A percentile compares a stretch with the other conserved stretches of the same genome.
phyloP scores from a whole-genome alignment of 352 stramenopile genomes.

The Phytopythium mirpurense region DNA sequence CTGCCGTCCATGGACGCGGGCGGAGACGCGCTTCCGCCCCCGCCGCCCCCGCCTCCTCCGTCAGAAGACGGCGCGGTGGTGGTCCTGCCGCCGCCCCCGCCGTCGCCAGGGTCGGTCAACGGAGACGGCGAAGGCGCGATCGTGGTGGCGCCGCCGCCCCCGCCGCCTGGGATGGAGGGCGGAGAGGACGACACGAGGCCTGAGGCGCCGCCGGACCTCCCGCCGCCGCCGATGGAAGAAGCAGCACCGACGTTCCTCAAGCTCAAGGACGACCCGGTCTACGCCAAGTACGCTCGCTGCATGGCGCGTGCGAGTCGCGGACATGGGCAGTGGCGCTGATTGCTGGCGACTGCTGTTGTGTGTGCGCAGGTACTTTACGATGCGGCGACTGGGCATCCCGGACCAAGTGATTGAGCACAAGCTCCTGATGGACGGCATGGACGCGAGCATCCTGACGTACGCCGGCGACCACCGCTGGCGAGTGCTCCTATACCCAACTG shows the following conservation, averaged over 20 bases:
- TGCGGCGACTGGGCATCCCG: slow-evolving; percentile 67
- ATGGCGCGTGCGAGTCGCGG: too few species aligned
- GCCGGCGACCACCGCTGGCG: too few species aligned
- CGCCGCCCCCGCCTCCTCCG: slow-evolving; percentile 19
- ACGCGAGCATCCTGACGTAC: slow-evolving; percentile 49
- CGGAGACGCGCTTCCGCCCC: slow-evolving; percentile 21
- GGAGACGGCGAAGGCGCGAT: slow-evolving; percentile 1
- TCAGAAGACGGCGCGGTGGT: slow-evolving; percentile 12
- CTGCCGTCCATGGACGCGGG: slow-evolving; percentile 40
- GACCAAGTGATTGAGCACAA: slow-evolving; percentile 76
- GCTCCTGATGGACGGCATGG: slow-evolving; percentile 72
- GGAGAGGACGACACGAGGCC: slow-evolving; percentile 16
- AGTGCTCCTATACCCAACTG: too few species aligned
- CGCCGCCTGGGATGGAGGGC: slow-evolving; percentile 24
- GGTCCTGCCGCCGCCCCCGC: slow-evolving; percentile 43
- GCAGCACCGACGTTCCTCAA: slow-evolving; percentile 49
- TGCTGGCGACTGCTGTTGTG: neutral
- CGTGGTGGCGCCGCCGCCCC: slow-evolving; percentile 23
- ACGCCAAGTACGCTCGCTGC: slow-evolving; percentile 73
- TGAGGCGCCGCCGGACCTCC: neutral
- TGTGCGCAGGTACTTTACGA: slow-evolving; percentile 65
- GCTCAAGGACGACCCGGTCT: slow-evolving; percentile 77
- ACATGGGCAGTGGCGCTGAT: too few species aligned
- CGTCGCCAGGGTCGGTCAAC: slow-evolving; percentile 18
- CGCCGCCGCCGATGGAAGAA: slow-evolving; percentile 3